Conservation (phyloP, 2,329 filamentous ascomycete species). For the Exophiala sp. region DNA sequence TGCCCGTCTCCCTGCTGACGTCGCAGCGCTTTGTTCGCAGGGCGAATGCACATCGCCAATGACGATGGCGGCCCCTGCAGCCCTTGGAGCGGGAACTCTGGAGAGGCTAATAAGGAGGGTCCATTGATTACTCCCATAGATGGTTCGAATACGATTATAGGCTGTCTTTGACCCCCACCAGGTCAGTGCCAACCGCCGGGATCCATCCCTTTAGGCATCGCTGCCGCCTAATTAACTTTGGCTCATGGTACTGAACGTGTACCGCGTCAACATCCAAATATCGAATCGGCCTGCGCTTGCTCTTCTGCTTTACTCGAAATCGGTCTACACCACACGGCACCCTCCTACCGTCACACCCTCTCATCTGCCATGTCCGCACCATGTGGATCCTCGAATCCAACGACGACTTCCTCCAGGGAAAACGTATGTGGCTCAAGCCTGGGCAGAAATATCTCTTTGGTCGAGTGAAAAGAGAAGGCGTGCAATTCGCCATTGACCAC, state of each 20-base stretch:
- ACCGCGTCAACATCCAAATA: constrained; percentile 12
- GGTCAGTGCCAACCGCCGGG: constrained; percentile 7
- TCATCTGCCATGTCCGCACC: constrained; percentile 22
- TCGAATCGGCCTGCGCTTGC: constrained; percentile 1
- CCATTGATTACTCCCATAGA: no score
- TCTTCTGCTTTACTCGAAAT: not conserved
- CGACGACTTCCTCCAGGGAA: constrained; percentile 47
- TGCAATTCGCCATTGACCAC: constrained; percentile 65
- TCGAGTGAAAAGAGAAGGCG: constrained; percentile 61
- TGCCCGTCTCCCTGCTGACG: constrained; percentile 7
- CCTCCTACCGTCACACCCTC: not conserved
- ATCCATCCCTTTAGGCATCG: constrained; percentile 18
- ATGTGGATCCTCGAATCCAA: constrained; percentile 62
- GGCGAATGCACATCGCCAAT: constrained; percentile 11
- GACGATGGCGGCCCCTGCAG: no score
- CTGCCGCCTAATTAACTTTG: constrained; percentile 5
- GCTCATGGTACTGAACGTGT: constrained; percentile 4
- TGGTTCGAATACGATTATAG: not conserved
- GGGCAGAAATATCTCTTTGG: constrained; percentile 83
- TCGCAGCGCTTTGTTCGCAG: constrained; percentile 11
- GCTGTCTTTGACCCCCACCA: not conserved
- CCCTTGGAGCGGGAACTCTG: no score
- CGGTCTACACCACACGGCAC: no score
- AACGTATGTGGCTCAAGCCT: constrained; percentile 75
- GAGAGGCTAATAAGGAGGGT: no score